These are phyloP conservation scores for Santalum album DNA, from an alignment of 164 flowering plant genomes.

Conservation along the genomic window DNA sequence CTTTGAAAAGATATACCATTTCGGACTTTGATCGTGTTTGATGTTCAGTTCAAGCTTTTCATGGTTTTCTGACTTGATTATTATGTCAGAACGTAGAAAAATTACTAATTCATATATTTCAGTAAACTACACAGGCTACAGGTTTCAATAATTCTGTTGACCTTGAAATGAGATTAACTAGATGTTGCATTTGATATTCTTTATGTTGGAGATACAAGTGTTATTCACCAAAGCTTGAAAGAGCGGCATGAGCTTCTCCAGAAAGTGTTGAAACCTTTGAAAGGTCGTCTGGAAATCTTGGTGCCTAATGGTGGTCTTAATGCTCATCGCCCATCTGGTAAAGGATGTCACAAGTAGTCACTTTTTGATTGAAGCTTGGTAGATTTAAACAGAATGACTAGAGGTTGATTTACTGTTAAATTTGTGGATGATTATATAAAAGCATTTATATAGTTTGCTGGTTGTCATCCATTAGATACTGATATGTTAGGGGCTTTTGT, in stretches of 20 bases:
- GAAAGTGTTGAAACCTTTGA: slow-evolving; percentile 70
- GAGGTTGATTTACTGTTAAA: too few species aligned
- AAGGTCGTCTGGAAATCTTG: slow-evolving; percentile 74
- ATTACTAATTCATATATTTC: background rate
- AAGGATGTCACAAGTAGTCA: background rate
- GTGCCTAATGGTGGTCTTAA: slow-evolving; percentile 79
- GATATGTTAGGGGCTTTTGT: too few species aligned
- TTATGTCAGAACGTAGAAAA: background rate
- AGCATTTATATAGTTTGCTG: too few species aligned
- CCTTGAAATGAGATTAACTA: slow-evolving; percentile 41
- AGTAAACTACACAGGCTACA: background rate
- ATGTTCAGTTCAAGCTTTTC: background rate
- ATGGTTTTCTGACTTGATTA: background rate
- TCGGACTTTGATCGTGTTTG: background rate
- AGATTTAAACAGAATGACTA: too few species aligned
- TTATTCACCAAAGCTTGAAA: slow-evolving; percentile 84
- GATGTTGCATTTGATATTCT: slow-evolving; percentile 97
- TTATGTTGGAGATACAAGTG: slow-evolving; percentile 96
- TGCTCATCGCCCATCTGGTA: slow-evolving; percentile 49
- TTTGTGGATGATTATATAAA: too few species aligned
- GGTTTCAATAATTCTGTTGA: slow-evolving; percentile 5
- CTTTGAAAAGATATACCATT: slow-evolving; percentile 18
- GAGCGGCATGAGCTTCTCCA: slow-evolving; percentile 79
- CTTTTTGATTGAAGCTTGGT: too few species aligned
- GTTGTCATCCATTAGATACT: too few species aligned